Evolutionary conservation across 371 early-diverging fungal genomes (phyloP), one percentile per base, ranked within the genome.

Genomic region (Rhizopus sp.): DNA sequence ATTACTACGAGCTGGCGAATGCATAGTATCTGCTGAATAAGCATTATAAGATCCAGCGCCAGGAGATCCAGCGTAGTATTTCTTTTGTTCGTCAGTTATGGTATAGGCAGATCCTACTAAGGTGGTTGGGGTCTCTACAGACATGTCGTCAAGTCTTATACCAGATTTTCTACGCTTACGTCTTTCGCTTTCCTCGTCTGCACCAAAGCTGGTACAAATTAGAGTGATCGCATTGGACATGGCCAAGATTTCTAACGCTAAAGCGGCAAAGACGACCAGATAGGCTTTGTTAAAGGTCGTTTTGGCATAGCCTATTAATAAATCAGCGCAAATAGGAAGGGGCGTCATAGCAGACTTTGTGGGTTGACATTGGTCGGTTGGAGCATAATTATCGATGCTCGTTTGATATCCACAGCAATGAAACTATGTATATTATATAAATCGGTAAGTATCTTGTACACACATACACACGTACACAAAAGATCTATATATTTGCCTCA

Each of bases 121-220:
- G 4, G 71, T 70, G n/a, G 69, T 68, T 5, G 74, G 70, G 8
- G 75, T 72, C 45, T 76, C 76, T 1, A 60, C 63, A 15, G 71
- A 64, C 59, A 62, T 62, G 35, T 78, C 76, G 42, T 75, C 76
- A n/a, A 78, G 38, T 30, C 66, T 64, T 49, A 78, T 78, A 33
- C 76, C 79, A 0, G 79, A 78, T 40, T 75, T 75, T 52, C 79
- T 67, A 32, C 70, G 73, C n/a, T 61, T 68, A 41, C 72, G 72
- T 44, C 79, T 69, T 46, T 73, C 76, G 6, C 57, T 62, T 46
- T 75, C 76, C 12, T 78, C 70, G 15, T 69, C 72, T n/a, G 56
- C 52, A 17, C 64, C 70, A 23, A 60, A 62, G 23, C 64, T 55
- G 8, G 70, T 66, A 56, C 79, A 78, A 1, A 78, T 40, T 50